Base-by-base conservation (phyloP, 2,329 filamentous ascomycete genomes). In the Chlorencoelia australis region DNA sequence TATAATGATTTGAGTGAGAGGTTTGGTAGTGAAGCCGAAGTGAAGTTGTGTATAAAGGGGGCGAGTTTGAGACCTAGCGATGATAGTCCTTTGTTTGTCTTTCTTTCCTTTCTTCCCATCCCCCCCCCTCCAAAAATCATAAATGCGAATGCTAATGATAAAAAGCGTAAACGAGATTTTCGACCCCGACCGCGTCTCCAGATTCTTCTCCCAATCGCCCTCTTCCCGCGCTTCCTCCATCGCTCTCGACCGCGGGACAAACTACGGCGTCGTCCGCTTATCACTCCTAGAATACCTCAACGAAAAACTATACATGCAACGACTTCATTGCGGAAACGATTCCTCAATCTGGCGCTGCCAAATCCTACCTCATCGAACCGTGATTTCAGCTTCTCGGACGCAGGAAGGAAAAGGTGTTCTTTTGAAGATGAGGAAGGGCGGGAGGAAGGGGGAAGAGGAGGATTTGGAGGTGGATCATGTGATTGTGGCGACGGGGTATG, bases 191-290 rank as follows among this genome's bases (percentile, higher is more conserved):
- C 82, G 79, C 41, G 78, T 94, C 19, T 82, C 94, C 57, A 68
- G 68, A 29, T 73, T 94, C 49, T 95, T 78, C 64, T 65, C 73
- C 32, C 76, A 79, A 47, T 66, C 79, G 0, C 63, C 77, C 1
- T 65, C 68, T 29, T 67, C 78, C 43, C 81, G 88, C 32, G 41
- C 40, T 20, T 61, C 64, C 10, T 66, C 67, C 17, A 65, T 94
- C 34, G 63, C 68, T 11, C 76, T 78, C 35, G 84, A 93, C 49
- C 80, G 82, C 41, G 78, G 77, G 19, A 96, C 89, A 42, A 96
- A 96, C 66, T 96, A 96, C 59, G 83, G 86, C 35, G 89, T 96
- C 4, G 89, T 98, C 3, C 79, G 89, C 6, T 72, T 94, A n/a
- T 75, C 85, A 47, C 73, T 96, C 33, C 83, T 96, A 40, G 89